Base-by-base conservation (phyloP, 2,329 filamentous ascomycete species). In the Colletotrichum tropicicola region DNA sequence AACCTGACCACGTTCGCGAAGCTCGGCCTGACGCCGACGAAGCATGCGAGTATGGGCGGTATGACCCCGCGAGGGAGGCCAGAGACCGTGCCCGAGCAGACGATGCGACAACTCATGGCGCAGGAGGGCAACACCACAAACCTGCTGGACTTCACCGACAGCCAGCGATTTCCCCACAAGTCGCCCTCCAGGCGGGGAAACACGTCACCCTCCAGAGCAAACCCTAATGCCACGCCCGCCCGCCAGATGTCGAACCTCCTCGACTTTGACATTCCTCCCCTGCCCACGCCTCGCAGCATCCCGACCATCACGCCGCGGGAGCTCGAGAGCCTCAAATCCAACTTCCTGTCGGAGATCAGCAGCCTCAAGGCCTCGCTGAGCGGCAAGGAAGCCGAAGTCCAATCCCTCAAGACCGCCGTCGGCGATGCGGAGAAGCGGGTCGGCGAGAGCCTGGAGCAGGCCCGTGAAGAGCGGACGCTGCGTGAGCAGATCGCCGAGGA, bases 261-360 rank as follows among this genome's bases (percentile, higher is more conserved):
- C 48, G 93, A 97, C 77, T 96, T 97, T 74, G 96, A 98, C 72
- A 91, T 98, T 9, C 94, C 94, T n/a, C 93, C 95, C 0, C 89
- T 94, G 70, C 94, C 95, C 2, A 98, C 96, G 0, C 96, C 96
- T 13, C 90, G 95, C 67, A 97, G 93, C 59, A 87, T 98, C 37
- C 96, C 96, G 0, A 93, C 91, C 8, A 91, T 98, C 70, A 97
- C 94, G 2, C 92, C 96, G 2, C 89, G 96, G 32, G 96, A 99
- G 79, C 84, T 98, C 3, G 96, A 99, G 75, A 92, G 92, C 13
- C 84, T 98, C 65, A 98, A 98, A 77, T 98, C 94, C 0, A 87
- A 87, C 23, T 97, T 97, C 72, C 85, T 97, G 54, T 97, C 94
- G 0, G 93, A 98, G 75, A 97, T 99, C 65, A 97, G 93, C 67